These are phyloP conservation scores for Bisporella sp. DNA, from an alignment of 2,329 filamentous ascomycete genomes.

Conservation along the genomic window DNA sequence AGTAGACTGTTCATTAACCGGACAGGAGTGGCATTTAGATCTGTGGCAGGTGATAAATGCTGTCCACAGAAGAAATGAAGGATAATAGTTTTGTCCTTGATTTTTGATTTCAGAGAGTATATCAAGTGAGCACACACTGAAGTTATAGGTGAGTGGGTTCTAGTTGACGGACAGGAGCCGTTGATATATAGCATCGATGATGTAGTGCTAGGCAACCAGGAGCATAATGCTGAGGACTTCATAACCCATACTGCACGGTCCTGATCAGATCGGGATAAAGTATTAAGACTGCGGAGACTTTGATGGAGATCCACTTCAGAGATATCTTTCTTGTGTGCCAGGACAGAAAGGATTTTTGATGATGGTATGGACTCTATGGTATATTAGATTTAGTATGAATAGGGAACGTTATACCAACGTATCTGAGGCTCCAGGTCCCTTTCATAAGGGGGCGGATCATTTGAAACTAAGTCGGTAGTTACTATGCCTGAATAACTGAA, in stretches of 20 bases:
- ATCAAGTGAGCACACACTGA: neutral
- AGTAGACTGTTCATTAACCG: no score
- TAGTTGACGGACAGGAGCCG: neutral
- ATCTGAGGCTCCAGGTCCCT: no score
- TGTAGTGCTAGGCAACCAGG: neutral
- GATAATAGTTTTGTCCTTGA: neutral
- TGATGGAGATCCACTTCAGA: no score
- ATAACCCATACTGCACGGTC: neutral
- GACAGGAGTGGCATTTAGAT: no score
- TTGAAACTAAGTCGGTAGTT: no score
- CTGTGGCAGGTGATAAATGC: neutral
- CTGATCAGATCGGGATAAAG: neutral
- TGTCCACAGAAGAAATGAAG: neutral
- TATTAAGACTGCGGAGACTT: neutral
- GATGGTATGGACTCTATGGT: no score
- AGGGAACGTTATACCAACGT: no score
- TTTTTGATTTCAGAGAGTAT: neutral
- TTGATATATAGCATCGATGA: neutral
- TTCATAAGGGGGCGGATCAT: no score
- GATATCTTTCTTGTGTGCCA: no score
- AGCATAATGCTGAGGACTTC: neutral
- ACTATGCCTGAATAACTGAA: neutral
- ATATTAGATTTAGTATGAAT: no score
- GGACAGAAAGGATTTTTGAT: no score
- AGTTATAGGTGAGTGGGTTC: neutral